A percentile compares a stretch with the other conserved stretches of the same genome.
Evolutionary conservation across 768 basidiomycete species (phyloP).

Genomic region (Leccinum sublutescens): DNA sequence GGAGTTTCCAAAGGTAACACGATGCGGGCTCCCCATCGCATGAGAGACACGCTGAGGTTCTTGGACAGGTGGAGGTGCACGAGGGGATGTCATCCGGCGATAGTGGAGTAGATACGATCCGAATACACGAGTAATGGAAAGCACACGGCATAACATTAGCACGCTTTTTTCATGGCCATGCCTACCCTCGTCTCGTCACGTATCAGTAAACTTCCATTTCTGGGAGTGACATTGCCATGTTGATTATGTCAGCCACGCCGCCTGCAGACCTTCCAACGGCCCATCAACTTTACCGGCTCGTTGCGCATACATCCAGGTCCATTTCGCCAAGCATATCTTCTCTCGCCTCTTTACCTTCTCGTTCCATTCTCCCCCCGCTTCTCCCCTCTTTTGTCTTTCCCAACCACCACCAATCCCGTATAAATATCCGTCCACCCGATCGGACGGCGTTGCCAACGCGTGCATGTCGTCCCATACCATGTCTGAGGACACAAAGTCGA

Average conservation of each 20-base stretch:
- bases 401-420: not conserved
- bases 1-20: conserved; percentile 73
- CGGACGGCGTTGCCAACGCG: conserved; percentile 30
- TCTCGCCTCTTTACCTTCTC: not conserved
- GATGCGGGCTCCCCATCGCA: conserved; percentile 8
- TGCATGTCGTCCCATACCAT: conserved; percentile 40
- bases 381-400: not conserved
- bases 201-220: not conserved
- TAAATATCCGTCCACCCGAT: conserved; percentile 12
- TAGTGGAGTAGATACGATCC: conserved; percentile 15
- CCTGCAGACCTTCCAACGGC: conserved; percentile 26
- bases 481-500: conserved; percentile 59
- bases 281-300: conserved; percentile 27
- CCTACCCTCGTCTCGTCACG: not conserved
- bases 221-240: conserved; percentile 21
- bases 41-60: conserved; percentile 26
- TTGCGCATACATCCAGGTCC: conserved; percentile 29
- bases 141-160: conserved; percentile 2
- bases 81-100: conserved; percentile 20
- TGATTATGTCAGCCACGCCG: conserved; percentile 33
- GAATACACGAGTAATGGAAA: conserved; percentile 25
- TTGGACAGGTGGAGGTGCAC: conserved; percentile 32
- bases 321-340: conserved; percentile 18
- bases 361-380: not conserved
- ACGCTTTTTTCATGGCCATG: not conserved